Evolutionary conservation across 148 eudicot species (phyloP).

Genomic region (Beta vulgaris): DNA sequence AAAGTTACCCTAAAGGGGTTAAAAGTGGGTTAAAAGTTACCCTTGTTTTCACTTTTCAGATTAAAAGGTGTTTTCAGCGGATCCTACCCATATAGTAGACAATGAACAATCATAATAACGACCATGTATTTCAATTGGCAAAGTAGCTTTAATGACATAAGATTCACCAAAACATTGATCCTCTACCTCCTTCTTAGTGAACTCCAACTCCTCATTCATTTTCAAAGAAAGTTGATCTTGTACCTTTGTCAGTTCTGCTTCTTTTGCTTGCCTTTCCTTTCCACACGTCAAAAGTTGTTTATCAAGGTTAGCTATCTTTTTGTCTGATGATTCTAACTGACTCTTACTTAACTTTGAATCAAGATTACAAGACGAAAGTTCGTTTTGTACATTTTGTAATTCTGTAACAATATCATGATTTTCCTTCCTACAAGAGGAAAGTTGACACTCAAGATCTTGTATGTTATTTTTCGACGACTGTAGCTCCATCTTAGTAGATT

Average conservation of each 20-base stretch:
- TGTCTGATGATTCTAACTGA: constrained; percentile 4
- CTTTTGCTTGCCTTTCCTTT: constrained; percentile 1
- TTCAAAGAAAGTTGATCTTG: constrained; percentile 14
- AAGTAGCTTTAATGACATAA: background rate
- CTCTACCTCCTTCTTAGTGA: constrained; percentile 11
- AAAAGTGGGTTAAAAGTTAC: too few species aligned
- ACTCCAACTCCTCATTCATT: constrained; percentile 17
- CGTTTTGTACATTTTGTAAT: constrained; percentile 14
- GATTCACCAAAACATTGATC: constrained; percentile 9
- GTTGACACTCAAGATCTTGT: constrained; percentile 19
- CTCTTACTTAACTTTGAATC: constrained; percentile 9
- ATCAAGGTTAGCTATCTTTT: background rate
- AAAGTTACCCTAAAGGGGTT: too few species aligned
- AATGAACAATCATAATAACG: too few species aligned
- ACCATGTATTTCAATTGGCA: too few species aligned
- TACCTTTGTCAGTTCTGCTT: background rate
- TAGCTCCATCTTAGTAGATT: constrained; percentile 14
- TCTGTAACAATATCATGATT: constrained; percentile 10
- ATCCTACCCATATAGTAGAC: too few species aligned
- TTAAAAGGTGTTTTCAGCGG: too few species aligned
- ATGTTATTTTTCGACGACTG: constrained; percentile 13
- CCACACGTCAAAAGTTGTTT: background rate
- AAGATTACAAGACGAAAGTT: background rate
- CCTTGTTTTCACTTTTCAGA: too few species aligned
- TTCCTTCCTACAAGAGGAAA: constrained; percentile 12